Evolutionary conservation across 225 moss, liverwort and hornwort species (phyloP).

Genomic region (Anthoceros angustus): DNA sequence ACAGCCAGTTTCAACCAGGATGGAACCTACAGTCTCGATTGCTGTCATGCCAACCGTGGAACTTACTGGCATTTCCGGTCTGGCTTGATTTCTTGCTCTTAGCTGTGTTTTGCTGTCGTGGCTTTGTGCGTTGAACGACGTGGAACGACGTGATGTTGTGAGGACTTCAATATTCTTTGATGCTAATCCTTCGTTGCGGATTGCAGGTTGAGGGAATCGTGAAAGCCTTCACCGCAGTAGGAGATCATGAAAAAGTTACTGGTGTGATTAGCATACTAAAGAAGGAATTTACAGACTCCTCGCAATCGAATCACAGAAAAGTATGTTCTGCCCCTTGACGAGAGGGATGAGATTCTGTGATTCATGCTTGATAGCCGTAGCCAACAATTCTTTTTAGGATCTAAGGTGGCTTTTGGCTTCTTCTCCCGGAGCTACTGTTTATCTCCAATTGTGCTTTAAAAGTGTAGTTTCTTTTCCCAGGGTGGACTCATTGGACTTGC

Average conservation of each 20-base stretch:
- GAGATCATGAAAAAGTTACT: constrained; percentile 74
- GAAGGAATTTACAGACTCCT: constrained; percentile 65
- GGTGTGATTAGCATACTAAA: constrained; percentile 53
- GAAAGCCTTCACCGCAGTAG: constrained; percentile 44
- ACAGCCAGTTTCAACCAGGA: too few relatives aligned
- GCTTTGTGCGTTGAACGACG: too few relatives aligned
- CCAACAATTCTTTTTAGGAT: constrained; percentile 1
- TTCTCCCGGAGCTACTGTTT: too few relatives aligned
- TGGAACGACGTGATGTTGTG: too few relatives aligned
- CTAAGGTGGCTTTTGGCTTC: neutral
- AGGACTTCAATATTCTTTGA: too few relatives aligned
- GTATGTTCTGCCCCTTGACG: constrained; percentile 24
- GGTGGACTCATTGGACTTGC: constrained; percentile 93
- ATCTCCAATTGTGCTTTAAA: too few relatives aligned
- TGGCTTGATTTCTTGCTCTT: too few relatives aligned
- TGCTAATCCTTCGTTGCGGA: neutral
- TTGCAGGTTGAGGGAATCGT: constrained; percentile 82
- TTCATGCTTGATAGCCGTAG: neutral
- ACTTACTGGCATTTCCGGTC: too few relatives aligned
- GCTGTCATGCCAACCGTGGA: too few relatives aligned
- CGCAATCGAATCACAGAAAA: constrained; percentile 90
- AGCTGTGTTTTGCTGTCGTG: too few relatives aligned
- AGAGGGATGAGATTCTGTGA: neutral
- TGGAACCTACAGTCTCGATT: too few relatives aligned
- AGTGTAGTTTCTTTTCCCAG: constrained; percentile 4